Conservation (phyloP, 2,329 filamentous ascomycete species). For the Sporothrix brunneoviolacea region DNA sequence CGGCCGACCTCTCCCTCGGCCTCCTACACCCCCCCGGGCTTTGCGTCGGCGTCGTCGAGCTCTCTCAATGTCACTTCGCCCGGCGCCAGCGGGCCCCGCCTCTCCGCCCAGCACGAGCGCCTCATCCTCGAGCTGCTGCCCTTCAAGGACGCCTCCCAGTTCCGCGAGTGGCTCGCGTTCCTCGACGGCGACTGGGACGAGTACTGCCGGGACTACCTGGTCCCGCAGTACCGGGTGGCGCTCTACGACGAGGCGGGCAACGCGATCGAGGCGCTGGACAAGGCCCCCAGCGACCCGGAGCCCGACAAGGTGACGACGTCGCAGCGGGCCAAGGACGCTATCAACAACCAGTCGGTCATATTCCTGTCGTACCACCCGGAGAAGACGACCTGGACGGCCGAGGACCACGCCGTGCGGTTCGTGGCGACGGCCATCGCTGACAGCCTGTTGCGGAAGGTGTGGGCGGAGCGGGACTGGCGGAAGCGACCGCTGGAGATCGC, state of each 20-base stretch:
- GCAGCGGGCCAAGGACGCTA: slow-evolving; percentile 26
- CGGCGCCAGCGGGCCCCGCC: not conserved
- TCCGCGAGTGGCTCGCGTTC: slow-evolving; percentile 31
- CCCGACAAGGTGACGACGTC: slow-evolving; percentile 29
- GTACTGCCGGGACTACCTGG: slow-evolving; percentile 29
- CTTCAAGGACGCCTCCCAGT: slow-evolving; percentile 27
- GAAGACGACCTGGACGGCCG: slow-evolving; percentile 29
- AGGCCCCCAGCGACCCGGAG: slow-evolving; percentile 21
- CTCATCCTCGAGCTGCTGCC: slow-evolving; percentile 34
- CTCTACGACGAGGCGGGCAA: slow-evolving; percentile 11
- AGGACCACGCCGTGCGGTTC: slow-evolving; percentile 35
- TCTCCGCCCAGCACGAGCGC: slow-evolving; percentile 30
- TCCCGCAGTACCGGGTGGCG: not conserved
- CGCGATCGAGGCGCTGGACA: not conserved
- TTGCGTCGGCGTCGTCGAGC: slow-evolving; percentile 3
- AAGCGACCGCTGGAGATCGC: slow-evolving; percentile 26
- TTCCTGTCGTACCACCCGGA: slow-evolving; percentile 32
- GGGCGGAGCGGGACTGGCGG: slow-evolving; percentile 28
- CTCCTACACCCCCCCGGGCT: too few relatives aligned
- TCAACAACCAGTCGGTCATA: slow-evolving; percentile 24
- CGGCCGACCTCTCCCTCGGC: not conserved
- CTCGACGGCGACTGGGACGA: slow-evolving; percentile 32
- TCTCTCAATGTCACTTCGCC: not conserved
- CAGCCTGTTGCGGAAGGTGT: slow-evolving; percentile 28
- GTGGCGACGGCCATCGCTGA: slow-evolving; percentile 30